Evolutionary conservation across 495 filamentous ascomycete genomes (phyloP).

Genomic region (Penicillium daleae): DNA sequence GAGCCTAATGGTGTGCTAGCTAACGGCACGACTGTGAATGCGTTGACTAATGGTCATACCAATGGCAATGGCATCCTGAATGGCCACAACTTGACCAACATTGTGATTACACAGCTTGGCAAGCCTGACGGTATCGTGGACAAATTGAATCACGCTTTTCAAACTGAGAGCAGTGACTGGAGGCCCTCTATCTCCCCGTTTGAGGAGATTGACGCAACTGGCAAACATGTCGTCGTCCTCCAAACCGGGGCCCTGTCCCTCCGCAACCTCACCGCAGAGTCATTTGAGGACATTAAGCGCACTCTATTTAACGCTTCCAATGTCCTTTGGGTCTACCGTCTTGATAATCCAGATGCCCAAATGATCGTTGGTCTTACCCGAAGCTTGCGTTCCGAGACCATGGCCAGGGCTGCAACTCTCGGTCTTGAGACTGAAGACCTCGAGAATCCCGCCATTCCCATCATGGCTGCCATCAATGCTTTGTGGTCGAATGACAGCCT

Average conservation of each 20-base stretch:
- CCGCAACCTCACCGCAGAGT: slow-evolving; percentile 21
- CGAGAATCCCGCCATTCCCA: slow-evolving; percentile 39
- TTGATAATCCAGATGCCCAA: slow-evolving; percentile 50
- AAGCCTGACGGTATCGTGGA: slow-evolving; percentile 20
- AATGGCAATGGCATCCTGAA: slow-evolving; percentile 17
- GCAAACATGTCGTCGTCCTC: slow-evolving; percentile 28
- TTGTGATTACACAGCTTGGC: slow-evolving; percentile 25
- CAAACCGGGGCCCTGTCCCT: slow-evolving; percentile 27
- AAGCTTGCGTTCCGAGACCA: slow-evolving; percentile 56
- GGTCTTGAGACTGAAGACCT: slow-evolving; percentile 47
- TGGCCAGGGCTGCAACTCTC: slow-evolving; percentile 55
- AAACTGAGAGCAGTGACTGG: slow-evolving; percentile 14
- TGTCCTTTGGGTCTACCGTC: slow-evolving; percentile 55
- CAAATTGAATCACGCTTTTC: slow-evolving; percentile 15
- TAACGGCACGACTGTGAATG: not conserved
- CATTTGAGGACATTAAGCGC: slow-evolving; percentile 28
- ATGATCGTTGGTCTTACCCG: slow-evolving; percentile 58
- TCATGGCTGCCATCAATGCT: slow-evolving; percentile 35
- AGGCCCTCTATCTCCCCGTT: slow-evolving; percentile 16
- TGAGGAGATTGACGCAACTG: slow-evolving; percentile 14
- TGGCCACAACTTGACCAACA: slow-evolving; percentile 10
- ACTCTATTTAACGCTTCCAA: slow-evolving; percentile 38
- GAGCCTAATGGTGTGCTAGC: slow-evolving; percentile 2
- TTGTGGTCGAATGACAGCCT: slow-evolving; percentile 25
- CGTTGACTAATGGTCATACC: slow-evolving; percentile 7